Evolutionary conservation across 768 basidiomycete species (phyloP), one percentile per base, ranked within the genome.

Genomic region (Boletus subcaerulescens): DNA sequence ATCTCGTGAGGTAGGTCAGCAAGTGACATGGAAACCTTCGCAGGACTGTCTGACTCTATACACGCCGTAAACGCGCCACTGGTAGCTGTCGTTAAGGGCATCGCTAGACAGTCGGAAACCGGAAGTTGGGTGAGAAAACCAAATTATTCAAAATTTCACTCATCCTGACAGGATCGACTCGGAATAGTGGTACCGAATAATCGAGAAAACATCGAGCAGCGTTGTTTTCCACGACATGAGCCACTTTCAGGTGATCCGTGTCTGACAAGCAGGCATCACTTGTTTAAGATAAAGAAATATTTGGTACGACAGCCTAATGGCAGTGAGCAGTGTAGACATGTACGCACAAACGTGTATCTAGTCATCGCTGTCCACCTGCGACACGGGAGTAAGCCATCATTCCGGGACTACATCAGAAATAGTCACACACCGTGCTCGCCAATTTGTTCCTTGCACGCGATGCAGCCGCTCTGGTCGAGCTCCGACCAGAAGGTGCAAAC

Each of bases 401-500:
- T 46, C 33, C 5, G 10, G 8, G 45, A 9, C 9, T 12, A 39
- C n/a, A 26, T 35, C 40, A 13, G 8, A 13, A 13, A 22, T 15
- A 13, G 29, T 45, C 48, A 70, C 76, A 55, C 47, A 80, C 78
- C 50, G 68, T 66, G 36, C 63, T 72, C 4, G 82, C 79, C 71
- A 87, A 80, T 70, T 74, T 89, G 41, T 80, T 79, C 62, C 77
- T 81, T 11, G 90, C 86, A 61, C 76, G 84, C 17, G 83, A 76
- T 8, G 90, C 89, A 14, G 90, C 89, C 0, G 86, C 79, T 49
- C 89, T 71, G 1, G 84, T 82, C 15, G 84, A 79, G 33, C 61
- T 68, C 9, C 85, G 74, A 8, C 80, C 80, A 31, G 78, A 76
- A 11, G 88, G 84, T 0, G 84, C 80, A 57, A 91, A 91, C 35